Evolutionary conservation across 805 yeast genomes (phyloP), one percentile per base, ranked within the genome.

Genomic region (Candida sanyiensis): DNA sequence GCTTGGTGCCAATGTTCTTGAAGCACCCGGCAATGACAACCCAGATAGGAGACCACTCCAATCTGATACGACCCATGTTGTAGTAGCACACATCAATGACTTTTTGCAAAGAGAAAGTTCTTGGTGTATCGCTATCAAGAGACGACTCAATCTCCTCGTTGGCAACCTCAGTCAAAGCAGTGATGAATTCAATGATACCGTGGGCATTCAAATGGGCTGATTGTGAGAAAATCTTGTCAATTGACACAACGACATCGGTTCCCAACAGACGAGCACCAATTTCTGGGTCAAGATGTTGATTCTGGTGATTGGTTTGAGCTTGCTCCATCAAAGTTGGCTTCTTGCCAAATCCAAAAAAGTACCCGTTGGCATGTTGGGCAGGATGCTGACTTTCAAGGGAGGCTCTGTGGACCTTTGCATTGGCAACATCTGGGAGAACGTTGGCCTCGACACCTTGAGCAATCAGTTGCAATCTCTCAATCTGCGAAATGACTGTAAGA

Each of bases 21-120:
- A 93, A 93, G 30, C 85, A 84, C 42, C 75, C 84, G 12, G 95
- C 96, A 84, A 93, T 84, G 8, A 85, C 83, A 12, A 83, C 75
- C 99, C 99, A 93, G 43, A 93, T 69, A 39, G 86, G 90, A 6
- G 95, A 77, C 97, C 98, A 93, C 62, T 94, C 96, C 45, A 93
- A 80, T 59, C 96, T 77, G 51, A 93, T 89, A 67, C 98, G 83
- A 36, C 79, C 79, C 97, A 93, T 93, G 59, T 94, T 94, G 67
- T 94, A 93, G 61, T 93, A 90, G 62, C 97, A 90, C 30, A 93
- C 95, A 62, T 94, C 98, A 37, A 93, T 95, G 71, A 93, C 84
- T 57, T 93, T 93, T 56, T 88, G 97, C 46, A 93, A 65, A 0
- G 97, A 85, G 57, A 86, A 94, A 63, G 87, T 81, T 58, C 98